Conservation (phyloP, 495 filamentous ascomycete species). For the Neurospora sp. region DNA sequence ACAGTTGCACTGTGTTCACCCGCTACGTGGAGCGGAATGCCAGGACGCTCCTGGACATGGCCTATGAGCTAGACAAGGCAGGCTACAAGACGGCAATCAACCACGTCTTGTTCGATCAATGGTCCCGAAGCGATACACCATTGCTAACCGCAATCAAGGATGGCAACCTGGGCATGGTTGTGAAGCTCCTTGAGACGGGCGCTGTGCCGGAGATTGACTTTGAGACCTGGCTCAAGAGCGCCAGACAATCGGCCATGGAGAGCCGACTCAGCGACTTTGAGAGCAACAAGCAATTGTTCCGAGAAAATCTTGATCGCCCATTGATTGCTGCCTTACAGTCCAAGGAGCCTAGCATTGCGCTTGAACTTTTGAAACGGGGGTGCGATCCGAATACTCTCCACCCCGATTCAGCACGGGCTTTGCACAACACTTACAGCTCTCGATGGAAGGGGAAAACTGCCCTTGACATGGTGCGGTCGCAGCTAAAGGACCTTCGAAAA, state of each 20-base stretch:
- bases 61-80: slow-evolving; percentile 49
- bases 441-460: slow-evolving; percentile 31
- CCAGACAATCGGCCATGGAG: slow-evolving; percentile 19
- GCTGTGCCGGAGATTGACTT: slow-evolving; percentile 31
- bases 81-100: slow-evolving; percentile 55
- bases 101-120: slow-evolving; percentile 33
- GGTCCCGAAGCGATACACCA: slow-evolving; percentile 24
- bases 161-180: slow-evolving; percentile 23
- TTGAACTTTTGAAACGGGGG: slow-evolving; percentile 48
- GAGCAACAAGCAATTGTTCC: slow-evolving; percentile 30
- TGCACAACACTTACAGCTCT: slow-evolving; percentile 14
- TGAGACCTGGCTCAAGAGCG: slow-evolving; percentile 34
- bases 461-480: slow-evolving; percentile 45
- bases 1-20: slow-evolving; percentile 50
- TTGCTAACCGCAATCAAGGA: slow-evolving; percentile 24
- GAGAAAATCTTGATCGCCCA: slow-evolving; percentile 41
- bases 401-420: slow-evolving; percentile 18
- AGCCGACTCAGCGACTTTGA: slow-evolving; percentile 25
- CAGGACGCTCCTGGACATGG: slow-evolving; percentile 44
- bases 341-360: slow-evolving; percentile 38
- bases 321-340: slow-evolving; percentile 46
- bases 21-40: slow-evolving; percentile 37
- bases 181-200: slow-evolving; percentile 32
- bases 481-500: slow-evolving; percentile 35
- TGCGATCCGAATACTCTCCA: slow-evolving; percentile 46